Evolutionary conservation across 2,329 filamentous ascomycete species (phyloP).

Genomic region (Phialocephala subalpina): DNA sequence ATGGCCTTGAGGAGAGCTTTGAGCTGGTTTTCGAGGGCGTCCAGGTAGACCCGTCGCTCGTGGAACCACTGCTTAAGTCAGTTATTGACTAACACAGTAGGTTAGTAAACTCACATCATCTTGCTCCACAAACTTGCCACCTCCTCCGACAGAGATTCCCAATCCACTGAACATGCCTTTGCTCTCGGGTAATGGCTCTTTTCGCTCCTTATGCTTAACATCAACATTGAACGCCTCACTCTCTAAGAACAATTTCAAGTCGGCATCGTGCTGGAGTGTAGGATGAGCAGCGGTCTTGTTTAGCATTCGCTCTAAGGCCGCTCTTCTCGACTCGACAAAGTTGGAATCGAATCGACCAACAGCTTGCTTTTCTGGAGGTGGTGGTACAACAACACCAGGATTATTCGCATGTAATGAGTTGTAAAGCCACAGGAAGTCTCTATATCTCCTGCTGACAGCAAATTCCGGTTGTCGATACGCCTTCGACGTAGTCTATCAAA

Average conservation of each 20-base stretch:
- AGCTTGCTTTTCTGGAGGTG: constrained; percentile 96
- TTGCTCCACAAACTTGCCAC: constrained; percentile 94
- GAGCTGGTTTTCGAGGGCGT: constrained; percentile 90
- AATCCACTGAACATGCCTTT: constrained; percentile 92
- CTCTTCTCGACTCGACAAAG: constrained; percentile 92
- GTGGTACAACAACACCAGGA: constrained; percentile 92
- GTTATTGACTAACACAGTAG: constrained; percentile 8
- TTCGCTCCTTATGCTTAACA: constrained; percentile 96
- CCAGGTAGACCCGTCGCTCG: constrained; percentile 92
- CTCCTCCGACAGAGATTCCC: constrained; percentile 78
- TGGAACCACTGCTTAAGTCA: constrained; percentile 83
- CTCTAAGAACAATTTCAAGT: constrained; percentile 95
- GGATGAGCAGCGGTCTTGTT: constrained; percentile 94
- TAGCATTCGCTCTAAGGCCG: constrained; percentile 95
- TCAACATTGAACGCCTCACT: constrained; percentile 96
- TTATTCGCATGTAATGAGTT: constrained; percentile 94
- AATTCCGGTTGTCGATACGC: constrained; percentile 94
- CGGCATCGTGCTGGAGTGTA: constrained; percentile 89
- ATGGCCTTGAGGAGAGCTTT: constrained; percentile 92
- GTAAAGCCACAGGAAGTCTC: constrained; percentile 98
- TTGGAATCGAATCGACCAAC: constrained; percentile 95
- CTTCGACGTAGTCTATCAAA: constrained; percentile 84
- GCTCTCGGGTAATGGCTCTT: constrained; percentile 86
- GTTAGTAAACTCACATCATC: constrained; percentile 77
- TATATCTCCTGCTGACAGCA: constrained; percentile 90